Conservation (phyloP, 2,329 filamentous ascomycete genomes). For the Trichophaea hybrida region DNA sequence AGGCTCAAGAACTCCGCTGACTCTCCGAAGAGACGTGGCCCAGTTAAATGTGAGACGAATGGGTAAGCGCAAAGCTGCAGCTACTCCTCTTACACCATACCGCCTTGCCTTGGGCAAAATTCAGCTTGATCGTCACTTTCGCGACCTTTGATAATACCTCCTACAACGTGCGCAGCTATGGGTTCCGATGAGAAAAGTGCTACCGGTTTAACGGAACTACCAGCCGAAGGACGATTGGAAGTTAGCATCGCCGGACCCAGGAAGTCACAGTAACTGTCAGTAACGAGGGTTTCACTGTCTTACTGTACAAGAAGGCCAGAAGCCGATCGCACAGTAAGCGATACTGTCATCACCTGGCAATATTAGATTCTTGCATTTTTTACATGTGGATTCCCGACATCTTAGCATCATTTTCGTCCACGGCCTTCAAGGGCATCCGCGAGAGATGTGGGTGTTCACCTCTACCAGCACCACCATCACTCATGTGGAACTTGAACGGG, state of each 20-base stretch:
- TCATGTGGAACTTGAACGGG: neutral
- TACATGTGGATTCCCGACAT: neutral
- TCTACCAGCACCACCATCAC: neutral
- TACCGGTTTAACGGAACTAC: neutral
- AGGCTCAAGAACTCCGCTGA: too few species aligned
- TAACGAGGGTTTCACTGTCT: neutral
- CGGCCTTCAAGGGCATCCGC: conserved; percentile 15
- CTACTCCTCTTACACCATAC: too few species aligned
- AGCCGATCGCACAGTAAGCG: neutral
- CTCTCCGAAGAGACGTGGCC: too few species aligned
- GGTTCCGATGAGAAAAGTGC: neutral
- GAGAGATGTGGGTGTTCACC: conserved; percentile 8
- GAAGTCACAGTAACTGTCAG: neutral
- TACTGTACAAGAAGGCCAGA: neutral
- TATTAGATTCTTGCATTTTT: neutral
- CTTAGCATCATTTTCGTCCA: conserved; percentile 17
- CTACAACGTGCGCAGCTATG: neutral
- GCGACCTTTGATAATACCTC: neutral
- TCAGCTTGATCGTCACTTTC: neutral
- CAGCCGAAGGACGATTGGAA: neutral
- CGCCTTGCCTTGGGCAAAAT: neutral
- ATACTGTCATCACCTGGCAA: neutral
- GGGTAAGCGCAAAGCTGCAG: too few species aligned
- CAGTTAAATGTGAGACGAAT: too few species aligned
- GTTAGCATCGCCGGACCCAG: neutral